phyloP scores from a whole-genome alignment of 2,329 filamentous ascomycete species.

The Tetracladium maxilliforme region DNA sequence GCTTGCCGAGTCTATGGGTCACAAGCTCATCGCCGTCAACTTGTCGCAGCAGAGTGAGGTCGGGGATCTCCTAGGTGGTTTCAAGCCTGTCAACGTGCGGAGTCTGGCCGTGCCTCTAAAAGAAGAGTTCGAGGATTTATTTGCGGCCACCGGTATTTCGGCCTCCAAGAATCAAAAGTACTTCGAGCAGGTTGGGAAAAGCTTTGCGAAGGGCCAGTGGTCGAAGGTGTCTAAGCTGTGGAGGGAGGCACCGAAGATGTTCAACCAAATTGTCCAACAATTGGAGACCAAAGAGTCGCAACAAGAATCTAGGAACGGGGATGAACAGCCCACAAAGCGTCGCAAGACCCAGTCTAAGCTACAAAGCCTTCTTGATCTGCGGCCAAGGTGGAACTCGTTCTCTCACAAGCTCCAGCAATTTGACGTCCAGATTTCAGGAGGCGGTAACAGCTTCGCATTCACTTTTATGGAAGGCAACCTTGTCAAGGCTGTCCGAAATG shows the following conservation, averaged over 20 bases:
- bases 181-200: conserved; percentile 65
- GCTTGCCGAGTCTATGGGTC: conserved; percentile 68
- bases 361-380: conserved; percentile 40
- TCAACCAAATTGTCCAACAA: conserved; percentile 51
- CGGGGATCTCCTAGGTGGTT: conserved; percentile 87
- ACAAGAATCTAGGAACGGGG: conserved; percentile 18
- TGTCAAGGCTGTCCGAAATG: conserved; percentile 87
- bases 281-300: conserved; percentile 30
- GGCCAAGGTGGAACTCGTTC: conserved; percentile 68
- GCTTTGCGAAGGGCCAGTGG: conserved; percentile 74
- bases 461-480: conserved; percentile 94
- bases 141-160: conserved; percentile 73
- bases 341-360: conserved; percentile 53
- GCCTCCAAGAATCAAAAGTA: conserved; percentile 79
- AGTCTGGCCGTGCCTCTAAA: conserved; percentile 79
- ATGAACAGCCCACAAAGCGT: conserved; percentile 54
- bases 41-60: conserved; percentile 96
- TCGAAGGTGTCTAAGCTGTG: conserved; percentile 71
- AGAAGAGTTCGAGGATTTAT: conserved; percentile 86
- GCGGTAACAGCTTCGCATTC: conserved; percentile 72
- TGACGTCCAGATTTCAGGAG: conserved; percentile 60
- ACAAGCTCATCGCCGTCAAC: conserved; percentile 85
- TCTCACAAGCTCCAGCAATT: conserved; percentile 61
- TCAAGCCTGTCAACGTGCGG: conserved; percentile 87
- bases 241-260: conserved; percentile 81